Conservation (phyloP, 192 early-diverging fungal species). For the Kappamyces sp. region DNA sequence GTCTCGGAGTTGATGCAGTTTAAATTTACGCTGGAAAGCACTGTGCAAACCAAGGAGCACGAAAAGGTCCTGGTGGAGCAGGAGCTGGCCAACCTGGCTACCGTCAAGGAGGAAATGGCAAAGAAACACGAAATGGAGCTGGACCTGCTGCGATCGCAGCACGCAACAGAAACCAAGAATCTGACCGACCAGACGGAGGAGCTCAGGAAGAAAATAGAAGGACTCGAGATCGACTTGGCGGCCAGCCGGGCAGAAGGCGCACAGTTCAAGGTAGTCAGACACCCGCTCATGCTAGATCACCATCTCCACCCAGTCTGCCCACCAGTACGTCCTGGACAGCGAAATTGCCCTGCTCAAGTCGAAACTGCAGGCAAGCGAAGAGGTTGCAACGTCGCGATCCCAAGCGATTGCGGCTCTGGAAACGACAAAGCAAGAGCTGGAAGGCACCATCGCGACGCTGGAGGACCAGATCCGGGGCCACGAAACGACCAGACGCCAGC, state of each 20-base stretch:
- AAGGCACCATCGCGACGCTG: conserved; percentile 38
- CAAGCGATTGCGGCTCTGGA: conserved; percentile 25
- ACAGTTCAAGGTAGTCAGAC: neutral
- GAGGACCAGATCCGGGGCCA: conserved; percentile 63
- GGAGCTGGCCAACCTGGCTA: conserved; percentile 30
- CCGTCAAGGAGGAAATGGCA: conserved; percentile 6
- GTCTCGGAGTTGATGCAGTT: conserved; percentile 46
- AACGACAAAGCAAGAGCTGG: conserved; percentile 26
- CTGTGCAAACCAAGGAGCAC: conserved; percentile 56
- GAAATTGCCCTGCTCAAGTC: conserved; percentile 30
- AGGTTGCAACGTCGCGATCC: conserved; percentile 11
- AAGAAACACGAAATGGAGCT: conserved; percentile 26
- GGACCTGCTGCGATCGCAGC: conserved; percentile 20
- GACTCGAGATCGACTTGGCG: conserved; percentile 20
- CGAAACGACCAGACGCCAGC: conserved; percentile 69
- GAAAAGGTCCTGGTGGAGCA: conserved; percentile 45
- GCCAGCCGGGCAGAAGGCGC: neutral
- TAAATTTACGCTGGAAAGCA: conserved; percentile 40
- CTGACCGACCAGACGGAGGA: conserved; percentile 25
- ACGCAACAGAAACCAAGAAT: conserved; percentile 30
- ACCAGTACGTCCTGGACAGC: neutral
- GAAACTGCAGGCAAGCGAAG: conserved; percentile 10
- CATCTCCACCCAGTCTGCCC: neutral
- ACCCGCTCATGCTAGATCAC: neutral
- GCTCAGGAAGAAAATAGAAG: conserved; percentile 25